Conservation (phyloP, 768 basidiomycete species). For the Hypholoma fasciculare region DNA sequence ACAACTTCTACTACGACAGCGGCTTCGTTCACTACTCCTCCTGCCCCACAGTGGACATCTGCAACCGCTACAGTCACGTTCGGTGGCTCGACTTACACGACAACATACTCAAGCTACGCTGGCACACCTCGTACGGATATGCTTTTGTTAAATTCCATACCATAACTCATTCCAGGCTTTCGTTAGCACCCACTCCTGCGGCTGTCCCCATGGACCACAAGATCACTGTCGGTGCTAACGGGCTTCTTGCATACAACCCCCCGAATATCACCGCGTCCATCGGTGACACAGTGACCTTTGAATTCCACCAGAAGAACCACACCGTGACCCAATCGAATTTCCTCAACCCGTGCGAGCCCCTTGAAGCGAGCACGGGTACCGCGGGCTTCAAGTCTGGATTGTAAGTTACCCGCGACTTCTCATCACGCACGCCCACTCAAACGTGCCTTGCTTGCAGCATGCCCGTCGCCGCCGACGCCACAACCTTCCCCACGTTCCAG, state of each 20-base stretch:
- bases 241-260: conserved; percentile 33
- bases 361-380: conserved; percentile 21
- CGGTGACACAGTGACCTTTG: conserved; percentile 45
- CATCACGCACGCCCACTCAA: background rate
- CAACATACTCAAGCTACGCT: conserved; percentile 40
- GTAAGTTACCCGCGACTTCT: conserved; percentile 26
- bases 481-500: conserved; percentile 43
- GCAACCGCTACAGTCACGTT: conserved; percentile 43
- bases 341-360: conserved; percentile 32
- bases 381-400: conserved; percentile 44
- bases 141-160: background rate
- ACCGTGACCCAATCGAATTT: conserved; percentile 45
- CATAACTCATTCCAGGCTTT: background rate
- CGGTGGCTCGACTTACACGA: conserved; percentile 29
- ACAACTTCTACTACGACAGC: conserved; percentile 16
- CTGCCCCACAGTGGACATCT: conserved; percentile 32
- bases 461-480: conserved; percentile 41
- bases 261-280: conserved; percentile 38
- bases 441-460: conserved; percentile 26
- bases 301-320: conserved; percentile 49
- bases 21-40: conserved; percentile 24
- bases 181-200: conserved; percentile 25
- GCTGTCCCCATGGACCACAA: conserved; percentile 31
- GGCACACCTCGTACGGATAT: conserved; percentile 30
- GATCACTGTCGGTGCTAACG: conserved; percentile 40